Conservation (phyloP, 495 filamentous ascomycete genomes). For the Aspergillus homomorphus region DNA sequence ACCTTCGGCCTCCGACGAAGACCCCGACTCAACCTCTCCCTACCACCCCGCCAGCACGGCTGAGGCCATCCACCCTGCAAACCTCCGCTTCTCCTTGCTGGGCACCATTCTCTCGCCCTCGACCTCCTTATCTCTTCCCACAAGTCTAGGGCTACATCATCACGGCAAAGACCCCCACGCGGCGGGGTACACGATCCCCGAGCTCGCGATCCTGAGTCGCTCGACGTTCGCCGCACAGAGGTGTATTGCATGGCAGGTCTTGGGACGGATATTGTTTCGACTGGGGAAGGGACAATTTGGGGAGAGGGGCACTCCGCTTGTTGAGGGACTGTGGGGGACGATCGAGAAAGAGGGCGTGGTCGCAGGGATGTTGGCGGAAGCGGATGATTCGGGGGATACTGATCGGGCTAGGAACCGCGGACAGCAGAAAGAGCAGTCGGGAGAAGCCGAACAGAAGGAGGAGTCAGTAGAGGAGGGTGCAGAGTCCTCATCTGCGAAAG, state of each 20-base stretch:
- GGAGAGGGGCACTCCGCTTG: slow-evolving; percentile 51
- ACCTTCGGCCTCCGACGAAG: slow-evolving; percentile 56
- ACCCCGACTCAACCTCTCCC: slow-evolving; percentile 49
- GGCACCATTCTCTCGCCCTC: slow-evolving; percentile 74
- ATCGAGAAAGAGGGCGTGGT: slow-evolving; percentile 76
- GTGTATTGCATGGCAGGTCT: slow-evolving; percentile 86
- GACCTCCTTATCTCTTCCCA: slow-evolving; percentile 65
- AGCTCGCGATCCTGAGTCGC: slow-evolving; percentile 78
- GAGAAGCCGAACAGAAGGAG: not conserved
- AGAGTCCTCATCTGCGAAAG: slow-evolving; percentile 6
- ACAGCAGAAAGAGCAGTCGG: slow-evolving; percentile 6
- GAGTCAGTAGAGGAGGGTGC: slow-evolving; percentile 12
- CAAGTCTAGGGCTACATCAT: slow-evolving; percentile 81
- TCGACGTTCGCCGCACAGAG: slow-evolving; percentile 80
- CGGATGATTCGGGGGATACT: slow-evolving; percentile 38
- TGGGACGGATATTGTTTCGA: slow-evolving; percentile 81
- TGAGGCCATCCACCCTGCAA: slow-evolving; percentile 65
- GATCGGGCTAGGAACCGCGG: not conserved
- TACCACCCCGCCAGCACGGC: slow-evolving; percentile 72
- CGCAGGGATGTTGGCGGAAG: slow-evolving; percentile 67
- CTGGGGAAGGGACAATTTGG: slow-evolving; percentile 81
- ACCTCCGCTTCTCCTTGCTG: slow-evolving; percentile 84
- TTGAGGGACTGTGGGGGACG: slow-evolving; percentile 68
- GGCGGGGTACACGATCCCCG: slow-evolving; percentile 89
- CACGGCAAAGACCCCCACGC: slow-evolving; percentile 91